A percentile compares a stretch with the other conserved stretches of the same genome.
Evolutionary conservation across 2,329 filamentous ascomycete species (phyloP).

Genomic region (Torrubiellomyces zombiae): DNA sequence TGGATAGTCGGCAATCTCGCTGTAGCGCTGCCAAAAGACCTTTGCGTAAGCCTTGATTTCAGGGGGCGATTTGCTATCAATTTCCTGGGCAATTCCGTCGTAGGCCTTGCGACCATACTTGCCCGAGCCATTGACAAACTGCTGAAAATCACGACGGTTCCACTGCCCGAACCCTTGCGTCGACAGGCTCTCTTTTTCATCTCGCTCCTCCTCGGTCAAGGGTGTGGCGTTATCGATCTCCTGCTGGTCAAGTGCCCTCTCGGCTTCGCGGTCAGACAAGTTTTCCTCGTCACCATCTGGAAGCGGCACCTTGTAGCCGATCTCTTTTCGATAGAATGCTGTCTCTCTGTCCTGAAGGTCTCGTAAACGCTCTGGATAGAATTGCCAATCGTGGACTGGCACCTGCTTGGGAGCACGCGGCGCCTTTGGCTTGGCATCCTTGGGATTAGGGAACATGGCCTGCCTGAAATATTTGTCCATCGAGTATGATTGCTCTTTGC

Average conservation of each 20-base stretch:
- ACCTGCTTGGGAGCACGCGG: slow-evolving; percentile 92
- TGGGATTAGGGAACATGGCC: slow-evolving; percentile 64
- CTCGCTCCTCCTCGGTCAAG: slow-evolving; percentile 75
- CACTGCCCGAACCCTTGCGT: slow-evolving; percentile 80
- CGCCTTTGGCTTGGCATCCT: slow-evolving; percentile 82
- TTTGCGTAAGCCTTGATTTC: slow-evolving; percentile 88
- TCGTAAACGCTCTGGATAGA: slow-evolving; percentile 70
- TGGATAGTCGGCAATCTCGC: slow-evolving; percentile 72
- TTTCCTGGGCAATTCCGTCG: slow-evolving; percentile 68
- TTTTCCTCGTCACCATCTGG: slow-evolving; percentile 78
- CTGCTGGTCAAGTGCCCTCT: slow-evolving; percentile 72
- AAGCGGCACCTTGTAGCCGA: slow-evolving; percentile 86
- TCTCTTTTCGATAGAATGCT: slow-evolving; percentile 88
- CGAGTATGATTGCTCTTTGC: slow-evolving; percentile 94
- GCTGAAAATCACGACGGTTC: slow-evolving; percentile 96
- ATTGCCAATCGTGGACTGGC: slow-evolving; percentile 88
- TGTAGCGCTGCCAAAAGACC: slow-evolving; percentile 92
- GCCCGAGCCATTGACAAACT: slow-evolving; percentile 89
- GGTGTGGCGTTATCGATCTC: slow-evolving; percentile 86
- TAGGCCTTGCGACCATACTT: slow-evolving; percentile 83
- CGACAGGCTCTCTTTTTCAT: slow-evolving; percentile 69
- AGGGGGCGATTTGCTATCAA: slow-evolving; percentile 73
- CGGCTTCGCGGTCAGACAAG: slow-evolving; percentile 68
- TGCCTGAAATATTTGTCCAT: slow-evolving; percentile 98
- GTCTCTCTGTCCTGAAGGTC: slow-evolving; percentile 95